These are phyloP conservation scores for Salinomyces thailandicus DNA, from an alignment of 2,329 filamentous ascomycete species.

Conservation along the genomic window DNA sequence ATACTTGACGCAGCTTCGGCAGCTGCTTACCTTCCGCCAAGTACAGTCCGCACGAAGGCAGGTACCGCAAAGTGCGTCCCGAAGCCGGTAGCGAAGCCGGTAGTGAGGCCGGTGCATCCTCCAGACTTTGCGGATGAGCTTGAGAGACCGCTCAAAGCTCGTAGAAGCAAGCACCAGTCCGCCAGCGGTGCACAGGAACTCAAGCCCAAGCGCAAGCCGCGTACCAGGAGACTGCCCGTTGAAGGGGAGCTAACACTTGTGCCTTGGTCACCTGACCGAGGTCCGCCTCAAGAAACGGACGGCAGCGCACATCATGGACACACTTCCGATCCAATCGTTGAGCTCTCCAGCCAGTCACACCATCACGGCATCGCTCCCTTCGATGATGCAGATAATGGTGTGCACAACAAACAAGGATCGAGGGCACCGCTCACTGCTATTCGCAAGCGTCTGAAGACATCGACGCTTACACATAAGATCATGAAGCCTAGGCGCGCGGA, in stretches of 20 bases:
- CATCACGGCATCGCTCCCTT: conserved; percentile 1
- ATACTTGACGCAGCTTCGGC: background rate
- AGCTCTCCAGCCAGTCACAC: conserved; percentile 3
- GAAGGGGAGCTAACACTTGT: too few relatives aligned
- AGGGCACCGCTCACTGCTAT: conserved; percentile 14
- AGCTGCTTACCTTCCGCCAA: background rate
- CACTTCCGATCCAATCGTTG: conserved; percentile 12
- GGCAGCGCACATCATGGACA: conserved; percentile 5
- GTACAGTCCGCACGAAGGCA: background rate
- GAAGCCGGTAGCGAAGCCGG: background rate
- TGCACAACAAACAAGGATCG: background rate
- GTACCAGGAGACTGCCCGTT: too few relatives aligned
- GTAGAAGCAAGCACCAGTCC: too few relatives aligned
- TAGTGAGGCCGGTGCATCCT: background rate
- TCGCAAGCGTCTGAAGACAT: conserved; percentile 11
- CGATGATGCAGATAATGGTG: background rate
- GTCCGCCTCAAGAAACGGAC: too few relatives aligned
- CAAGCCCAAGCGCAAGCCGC: too few relatives aligned
- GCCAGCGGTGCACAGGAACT: too few relatives aligned
- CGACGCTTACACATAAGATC: conserved; percentile 2
- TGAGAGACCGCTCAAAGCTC: too few relatives aligned
- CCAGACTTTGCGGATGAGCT: too few relatives aligned
- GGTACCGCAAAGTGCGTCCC: background rate
- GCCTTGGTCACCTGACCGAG: too few relatives aligned
- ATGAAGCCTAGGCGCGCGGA: background rate